phyloP scores from a whole-genome alignment of 1,284 basidiomycete species.

The Heliocybe sulcata region DNA sequence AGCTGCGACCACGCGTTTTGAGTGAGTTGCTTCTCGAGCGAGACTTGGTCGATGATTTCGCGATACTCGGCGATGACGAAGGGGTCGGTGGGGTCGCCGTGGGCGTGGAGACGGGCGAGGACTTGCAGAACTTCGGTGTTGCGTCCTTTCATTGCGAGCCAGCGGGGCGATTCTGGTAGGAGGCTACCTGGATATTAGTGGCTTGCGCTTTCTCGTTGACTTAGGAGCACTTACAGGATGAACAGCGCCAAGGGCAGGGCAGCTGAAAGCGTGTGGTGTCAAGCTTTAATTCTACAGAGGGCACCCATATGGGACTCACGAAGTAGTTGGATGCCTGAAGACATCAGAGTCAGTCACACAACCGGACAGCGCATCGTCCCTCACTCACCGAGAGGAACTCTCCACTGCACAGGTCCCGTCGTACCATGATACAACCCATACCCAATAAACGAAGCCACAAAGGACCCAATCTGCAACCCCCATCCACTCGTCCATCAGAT shows the following conservation, averaged over 20 bases:
- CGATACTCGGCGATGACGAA: conserved; percentile 33
- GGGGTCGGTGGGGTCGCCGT: conserved; percentile 36
- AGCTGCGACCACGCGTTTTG: conserved; percentile 35
- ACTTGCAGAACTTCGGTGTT: conserved; percentile 33
- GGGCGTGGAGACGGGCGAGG: conserved; percentile 45
- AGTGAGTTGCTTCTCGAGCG: conserved; percentile 22
- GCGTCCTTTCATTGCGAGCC: conserved; percentile 51
- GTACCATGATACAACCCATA: conserved; percentile 19
- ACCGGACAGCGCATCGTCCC: too few relatives aligned
- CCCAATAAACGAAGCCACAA: conserved; percentile 32
- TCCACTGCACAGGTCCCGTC: conserved; percentile 36
- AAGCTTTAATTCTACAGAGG: not conserved
- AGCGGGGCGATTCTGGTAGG: conserved; percentile 49
- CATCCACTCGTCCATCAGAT: not conserved
- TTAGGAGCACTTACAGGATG: conserved; percentile 26
- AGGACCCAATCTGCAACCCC: conserved; percentile 28
- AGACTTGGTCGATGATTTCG: conserved; percentile 30
- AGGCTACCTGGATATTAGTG: conserved; percentile 14
- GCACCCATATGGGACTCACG: conserved; percentile 14
- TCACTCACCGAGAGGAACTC: conserved; percentile 50
- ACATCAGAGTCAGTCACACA: too few relatives aligned
- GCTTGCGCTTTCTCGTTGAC: not conserved
- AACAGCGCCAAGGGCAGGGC: conserved; percentile 51
- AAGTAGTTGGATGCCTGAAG: conserved; percentile 22
- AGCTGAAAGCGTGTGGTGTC: conserved; percentile 15